These are phyloP conservation scores for Seiridium unicorne DNA, from an alignment of 2,329 filamentous ascomycete genomes.

Conservation along the genomic window DNA sequence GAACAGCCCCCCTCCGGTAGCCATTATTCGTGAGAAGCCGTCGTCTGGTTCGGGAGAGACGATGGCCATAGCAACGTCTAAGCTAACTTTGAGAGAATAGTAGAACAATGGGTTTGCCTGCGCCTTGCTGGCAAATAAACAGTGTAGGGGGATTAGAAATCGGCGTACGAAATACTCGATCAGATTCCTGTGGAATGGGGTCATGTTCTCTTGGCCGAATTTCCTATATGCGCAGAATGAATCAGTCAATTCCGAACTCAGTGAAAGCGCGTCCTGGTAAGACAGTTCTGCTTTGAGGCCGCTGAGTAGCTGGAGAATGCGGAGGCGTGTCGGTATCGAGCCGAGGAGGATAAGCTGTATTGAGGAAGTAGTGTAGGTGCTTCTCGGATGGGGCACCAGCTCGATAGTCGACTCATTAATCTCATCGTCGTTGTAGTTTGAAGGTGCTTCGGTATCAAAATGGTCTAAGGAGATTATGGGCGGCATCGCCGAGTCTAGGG, in stretches of 20 bases:
- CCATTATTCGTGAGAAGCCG: slow-evolving; percentile 34
- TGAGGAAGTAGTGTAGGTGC: slow-evolving; percentile 19
- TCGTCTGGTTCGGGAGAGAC: slow-evolving; percentile 29
- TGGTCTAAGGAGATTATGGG: slow-evolving; percentile 36
- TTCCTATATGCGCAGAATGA: background rate
- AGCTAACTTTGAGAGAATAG: slow-evolving; percentile 45
- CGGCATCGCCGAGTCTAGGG: slow-evolving; percentile 37
- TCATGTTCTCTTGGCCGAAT: slow-evolving; percentile 21
- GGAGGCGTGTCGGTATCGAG: slow-evolving; percentile 33
- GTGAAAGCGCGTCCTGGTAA: slow-evolving; percentile 31
- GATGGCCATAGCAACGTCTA: slow-evolving; percentile 40
- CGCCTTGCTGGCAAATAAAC: slow-evolving; percentile 42
- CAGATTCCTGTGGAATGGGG: slow-evolving; percentile 44
- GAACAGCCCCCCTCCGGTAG: slow-evolving; percentile 38
- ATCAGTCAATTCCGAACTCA: slow-evolving; percentile 31
- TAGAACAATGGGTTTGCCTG: slow-evolving; percentile 43
- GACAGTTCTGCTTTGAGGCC: slow-evolving; percentile 28
- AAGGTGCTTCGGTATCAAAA: slow-evolving; percentile 35
- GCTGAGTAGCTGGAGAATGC: slow-evolving; percentile 32
- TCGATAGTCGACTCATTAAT: slow-evolving; percentile 20
- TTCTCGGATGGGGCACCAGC: slow-evolving; percentile 18
- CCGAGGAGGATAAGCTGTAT: slow-evolving; percentile 34
- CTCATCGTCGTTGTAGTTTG: slow-evolving; percentile 33
- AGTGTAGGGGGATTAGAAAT: slow-evolving; percentile 55
- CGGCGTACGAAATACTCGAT: slow-evolving; percentile 51